Evolutionary conservation across 139 green algal genomes (phyloP), one percentile per base, ranked within the genome.

Genomic region (Chlorella vulgaris): DNA sequence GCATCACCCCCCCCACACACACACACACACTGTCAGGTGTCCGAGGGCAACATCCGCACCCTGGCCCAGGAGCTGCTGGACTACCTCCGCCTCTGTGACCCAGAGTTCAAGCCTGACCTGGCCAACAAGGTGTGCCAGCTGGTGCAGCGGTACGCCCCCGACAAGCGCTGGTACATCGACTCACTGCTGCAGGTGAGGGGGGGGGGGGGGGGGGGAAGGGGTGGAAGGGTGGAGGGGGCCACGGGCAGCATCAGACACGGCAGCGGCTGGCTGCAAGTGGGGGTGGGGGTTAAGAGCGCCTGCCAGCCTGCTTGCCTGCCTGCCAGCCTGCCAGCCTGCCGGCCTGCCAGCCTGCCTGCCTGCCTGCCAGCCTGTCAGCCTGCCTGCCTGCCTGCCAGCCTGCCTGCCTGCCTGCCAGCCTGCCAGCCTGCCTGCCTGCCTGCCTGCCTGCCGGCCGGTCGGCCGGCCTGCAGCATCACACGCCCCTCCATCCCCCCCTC

Each of bases 101-200:
- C 83, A 0, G 94, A 98, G 81, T 99, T 99, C 93, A 99, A 98
- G 87, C 90, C 93, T 4, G 94, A 98, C 85, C 91, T 99, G 13
- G 94, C 94, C 7, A 90, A 91, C 74, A 98, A 98, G 83, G 93
- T 99, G 43, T 95, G 88, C 82, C 80, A 83, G 35, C 92, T 99
- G 51, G 93, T 98, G 40, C 90, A 96, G 86, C 91, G 92, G 65
- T 97, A 90, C 70, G 90, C 96, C 6, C 95, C 95, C 3, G 92
- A 95, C 84, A 95, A 95, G 86, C 89, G 88, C 15, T 99, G 95
- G 94, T 93, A 98, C 84, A 82, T 98, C 15, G 96, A 99, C 89
- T 94, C 88, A 35, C 84, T 98, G 81, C 78, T 94, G 50, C 84
- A 93, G 86, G 89, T 93, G 43, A n/a, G 58, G 19, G 51, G 35